Base-by-base conservation (phyloP, 2,329 filamentous ascomycete genomes). In the Exophiala viscosa region DNA sequence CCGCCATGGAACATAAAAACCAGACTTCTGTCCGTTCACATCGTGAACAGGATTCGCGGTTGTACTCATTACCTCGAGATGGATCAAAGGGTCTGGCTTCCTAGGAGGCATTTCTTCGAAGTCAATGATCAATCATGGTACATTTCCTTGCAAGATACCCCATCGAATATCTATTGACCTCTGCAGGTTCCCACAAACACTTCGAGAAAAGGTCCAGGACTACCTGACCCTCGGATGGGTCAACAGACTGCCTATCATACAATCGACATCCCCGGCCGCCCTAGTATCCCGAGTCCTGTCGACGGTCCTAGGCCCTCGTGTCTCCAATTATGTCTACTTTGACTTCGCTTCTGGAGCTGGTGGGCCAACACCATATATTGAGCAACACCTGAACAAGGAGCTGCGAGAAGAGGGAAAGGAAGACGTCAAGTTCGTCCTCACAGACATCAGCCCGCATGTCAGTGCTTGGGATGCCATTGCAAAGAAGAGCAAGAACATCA, bases 271-370 rank as follows among this genome's bases (percentile, higher is more conserved):
- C 7, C 81, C 85, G 1, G 83, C 84, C 14, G 70, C 75, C n/a
- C 66, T 84, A 38, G 83, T 82, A n/a, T 80, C 84, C 42, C 68
- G 73, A 39, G 70, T 81, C 15, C 76, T 89, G 41, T 72, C 76
- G 35, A 69, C 68, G 17, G 70, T 78, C 38, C 75, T 86, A 11
- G 74, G 75, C 33, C 54, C 64, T 4, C 64, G 71, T 20, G 70
- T 81, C 1, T 69, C 74, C 14, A 68, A 73, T 1, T 83, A 86
- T 67, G 82, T 79, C 14, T 83, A 87, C 61, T 78, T 90, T 56
- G 87, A 91, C 70, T 88, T 90, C 68, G 89, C 86, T 67, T 84
- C 86, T 2, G 87, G 87, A 46, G 84, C 79, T 11, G 87, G 87
- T 36, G 87, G 87, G 0, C 85, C 85, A 0, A 88, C 83, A 1